Evolutionary conservation across 257 asterid species (phyloP).

Genomic region (Petrea volubilis): DNA sequence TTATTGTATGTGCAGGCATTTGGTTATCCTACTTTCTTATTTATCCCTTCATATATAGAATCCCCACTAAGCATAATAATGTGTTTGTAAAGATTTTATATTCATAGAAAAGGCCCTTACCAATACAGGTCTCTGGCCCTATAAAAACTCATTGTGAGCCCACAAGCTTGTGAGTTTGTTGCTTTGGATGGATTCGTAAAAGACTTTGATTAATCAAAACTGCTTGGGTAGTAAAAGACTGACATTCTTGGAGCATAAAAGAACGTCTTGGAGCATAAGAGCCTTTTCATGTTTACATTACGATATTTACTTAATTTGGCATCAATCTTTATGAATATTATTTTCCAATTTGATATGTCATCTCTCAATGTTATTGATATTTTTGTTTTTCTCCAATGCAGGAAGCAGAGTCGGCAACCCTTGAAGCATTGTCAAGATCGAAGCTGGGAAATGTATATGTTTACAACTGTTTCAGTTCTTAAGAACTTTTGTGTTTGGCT

Average conservation of each 20-base stretch:
- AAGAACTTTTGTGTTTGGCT: conserved; percentile 20
- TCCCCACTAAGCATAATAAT: background rate
- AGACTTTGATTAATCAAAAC: background rate
- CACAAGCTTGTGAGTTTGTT: background rate
- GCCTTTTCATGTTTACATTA: conserved; percentile 20
- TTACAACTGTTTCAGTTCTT: background rate
- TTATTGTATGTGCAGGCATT: background rate
- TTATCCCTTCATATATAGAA: background rate
- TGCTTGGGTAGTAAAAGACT: conserved; percentile 3
- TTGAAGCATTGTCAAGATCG: conserved; percentile 90
- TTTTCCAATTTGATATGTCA: conserved; percentile 6
- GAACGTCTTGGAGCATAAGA: conserved; percentile 9
- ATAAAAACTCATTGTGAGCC: background rate
- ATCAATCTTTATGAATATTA: background rate
- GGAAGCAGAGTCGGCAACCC: conserved; percentile 97
- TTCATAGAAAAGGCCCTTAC: background rate
- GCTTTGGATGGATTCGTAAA: background rate
- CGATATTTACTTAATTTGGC: background rate
- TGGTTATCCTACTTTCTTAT: background rate
- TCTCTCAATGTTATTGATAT: background rate
- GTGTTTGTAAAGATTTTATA: background rate
- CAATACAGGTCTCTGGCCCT: background rate
- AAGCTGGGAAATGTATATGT: conserved; percentile 78
- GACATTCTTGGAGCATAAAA: conserved; percentile 4
- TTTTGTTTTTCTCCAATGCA: conserved; percentile 38